Percentiles rank a stretch among this genome's conserved stretches.
These are phyloP conservation scores for Tetradesmus obliquus DNA, from an alignment of 139 green algal genomes.

Conservation along the genomic window DNA sequence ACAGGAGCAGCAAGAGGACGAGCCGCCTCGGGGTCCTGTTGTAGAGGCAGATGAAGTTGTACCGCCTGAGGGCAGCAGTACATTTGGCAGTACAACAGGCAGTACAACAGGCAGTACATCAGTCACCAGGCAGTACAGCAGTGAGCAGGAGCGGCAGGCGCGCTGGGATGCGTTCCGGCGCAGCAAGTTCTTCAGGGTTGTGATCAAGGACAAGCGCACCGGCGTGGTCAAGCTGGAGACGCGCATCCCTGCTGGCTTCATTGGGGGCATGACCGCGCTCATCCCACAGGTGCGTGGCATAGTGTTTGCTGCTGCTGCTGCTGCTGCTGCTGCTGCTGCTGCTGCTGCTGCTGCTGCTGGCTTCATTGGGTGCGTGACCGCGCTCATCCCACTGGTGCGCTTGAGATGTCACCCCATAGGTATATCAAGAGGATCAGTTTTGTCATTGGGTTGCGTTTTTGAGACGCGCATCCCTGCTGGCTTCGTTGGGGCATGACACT, in stretches of 20 bases:
- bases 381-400: constrained; percentile 57
- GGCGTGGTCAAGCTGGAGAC: constrained; percentile 63
- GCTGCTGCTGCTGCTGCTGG: constrained; percentile 48
- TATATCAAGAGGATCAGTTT: neutral
- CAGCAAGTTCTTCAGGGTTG: constrained; percentile 41
- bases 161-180: constrained; percentile 42
- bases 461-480: constrained; percentile 63
- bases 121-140: neutral
- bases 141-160: neutral
- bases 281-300: constrained; percentile 51
- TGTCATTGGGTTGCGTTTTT: neutral
- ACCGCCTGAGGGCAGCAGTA: neutral
- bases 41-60: constrained; percentile 49
- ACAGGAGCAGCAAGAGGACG: constrained; percentile 6
- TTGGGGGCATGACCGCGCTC: constrained; percentile 54
- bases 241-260: constrained; percentile 63
- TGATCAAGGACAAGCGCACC: constrained; percentile 40
- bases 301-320: constrained; percentile 41
- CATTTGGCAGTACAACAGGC: neutral
- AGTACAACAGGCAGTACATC: constrained; percentile 8
- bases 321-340: constrained; percentile 48
- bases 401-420: neutral
- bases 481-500: constrained; percentile 60
- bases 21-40: constrained; percentile 1
- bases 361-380: constrained; percentile 58